Conservation (phyloP, 495 filamentous ascomycete genomes). For the Hypoxylon rickii region DNA sequence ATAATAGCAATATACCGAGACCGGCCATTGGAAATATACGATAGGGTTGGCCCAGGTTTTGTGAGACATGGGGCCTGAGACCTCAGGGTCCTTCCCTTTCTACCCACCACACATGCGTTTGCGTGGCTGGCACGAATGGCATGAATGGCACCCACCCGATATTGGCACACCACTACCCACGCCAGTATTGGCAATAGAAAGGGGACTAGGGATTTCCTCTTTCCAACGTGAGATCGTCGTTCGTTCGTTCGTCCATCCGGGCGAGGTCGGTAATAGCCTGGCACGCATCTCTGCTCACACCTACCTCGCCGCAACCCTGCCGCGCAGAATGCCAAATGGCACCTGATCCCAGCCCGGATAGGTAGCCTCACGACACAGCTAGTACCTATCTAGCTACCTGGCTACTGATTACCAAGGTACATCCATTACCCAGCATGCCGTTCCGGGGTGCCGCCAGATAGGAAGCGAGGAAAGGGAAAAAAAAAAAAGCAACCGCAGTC, state of each 20-base stretch:
- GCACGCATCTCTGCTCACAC: too few relatives aligned
- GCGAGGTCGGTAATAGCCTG: too few relatives aligned
- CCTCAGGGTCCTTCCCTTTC: conserved; percentile 15
- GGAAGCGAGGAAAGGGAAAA: background rate
- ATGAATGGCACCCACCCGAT: conserved; percentile 3
- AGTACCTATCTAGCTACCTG: too few relatives aligned
- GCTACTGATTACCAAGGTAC: too few relatives aligned
- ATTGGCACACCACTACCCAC: conserved; percentile 2
- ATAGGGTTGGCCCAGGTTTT: background rate
- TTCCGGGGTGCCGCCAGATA: background rate
- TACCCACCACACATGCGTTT: background rate
- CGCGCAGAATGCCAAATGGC: background rate
- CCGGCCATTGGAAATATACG: too few relatives aligned
- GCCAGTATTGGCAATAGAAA: background rate
- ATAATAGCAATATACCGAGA: too few relatives aligned
- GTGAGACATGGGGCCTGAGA: conserved; percentile 14
- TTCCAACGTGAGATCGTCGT: too few relatives aligned
- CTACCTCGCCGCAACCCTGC: background rate
- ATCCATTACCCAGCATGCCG: background rate
- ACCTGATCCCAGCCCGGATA: too few relatives aligned
- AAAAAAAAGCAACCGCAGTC: background rate
- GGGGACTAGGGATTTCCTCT: too few relatives aligned
- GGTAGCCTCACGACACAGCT: too few relatives aligned
- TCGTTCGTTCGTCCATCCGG: too few relatives aligned
- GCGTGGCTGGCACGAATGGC: conserved; percentile 12